Percentiles rank a stretch among this genome's conserved stretches.
These are phyloP conservation scores for Colletotrichum tropicale DNA, from an alignment of 2,329 filamentous ascomycete species.

Conservation along the genomic window DNA sequence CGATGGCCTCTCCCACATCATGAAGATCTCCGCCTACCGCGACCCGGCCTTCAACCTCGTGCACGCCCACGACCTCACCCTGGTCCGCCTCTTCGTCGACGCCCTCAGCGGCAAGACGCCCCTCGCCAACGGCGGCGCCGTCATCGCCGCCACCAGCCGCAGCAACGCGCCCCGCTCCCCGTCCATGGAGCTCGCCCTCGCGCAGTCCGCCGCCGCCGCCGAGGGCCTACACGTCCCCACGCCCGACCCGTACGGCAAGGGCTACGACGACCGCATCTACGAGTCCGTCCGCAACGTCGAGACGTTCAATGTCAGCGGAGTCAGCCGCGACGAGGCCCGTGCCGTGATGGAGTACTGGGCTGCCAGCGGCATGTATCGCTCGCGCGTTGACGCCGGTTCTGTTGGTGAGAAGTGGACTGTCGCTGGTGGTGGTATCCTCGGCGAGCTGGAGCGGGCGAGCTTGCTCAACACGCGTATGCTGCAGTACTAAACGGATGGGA, in stretches of 20 bases:
- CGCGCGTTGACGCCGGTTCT: constrained; percentile 69
- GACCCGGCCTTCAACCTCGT: constrained; percentile 73
- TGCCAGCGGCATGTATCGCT: constrained; percentile 78
- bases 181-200: constrained; percentile 72
- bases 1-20: constrained; percentile 82
- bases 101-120: constrained; percentile 65
- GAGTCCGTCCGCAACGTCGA: constrained; percentile 54
- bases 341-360: constrained; percentile 94
- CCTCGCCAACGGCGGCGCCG: constrained; percentile 75
- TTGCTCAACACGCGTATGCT: constrained; percentile 52
- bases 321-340: constrained; percentile 77
- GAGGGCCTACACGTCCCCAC: constrained; percentile 39
- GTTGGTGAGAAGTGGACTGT: constrained; percentile 86
- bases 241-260: constrained; percentile 58
- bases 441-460: constrained; percentile 78
- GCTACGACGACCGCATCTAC: constrained; percentile 63
- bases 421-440: constrained; percentile 80
- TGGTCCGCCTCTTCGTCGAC: constrained; percentile 77
- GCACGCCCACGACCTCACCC: constrained; percentile 83
- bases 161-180: constrained; percentile 71
- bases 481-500: background rate
- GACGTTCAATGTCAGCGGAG: constrained; percentile 65
- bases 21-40: constrained; percentile 79
- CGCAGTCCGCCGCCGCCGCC: constrained; percentile 54
- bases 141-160: constrained; percentile 76